Base-by-base conservation (phyloP, 371 early-diverging fungal genomes). In the Mortierella sp. region DNA sequence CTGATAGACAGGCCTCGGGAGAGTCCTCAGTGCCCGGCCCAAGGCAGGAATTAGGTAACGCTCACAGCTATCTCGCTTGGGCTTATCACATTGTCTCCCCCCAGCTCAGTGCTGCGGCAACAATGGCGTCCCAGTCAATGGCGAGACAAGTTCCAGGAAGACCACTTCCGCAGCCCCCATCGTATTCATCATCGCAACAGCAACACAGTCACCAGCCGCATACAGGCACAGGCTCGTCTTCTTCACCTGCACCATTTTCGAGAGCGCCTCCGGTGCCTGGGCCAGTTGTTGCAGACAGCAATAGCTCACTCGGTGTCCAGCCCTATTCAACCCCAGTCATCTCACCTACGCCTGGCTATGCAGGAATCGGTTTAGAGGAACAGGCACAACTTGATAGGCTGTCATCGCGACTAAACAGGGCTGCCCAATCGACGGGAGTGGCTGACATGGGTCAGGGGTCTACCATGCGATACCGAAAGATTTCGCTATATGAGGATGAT, bases 91-190 rank as follows among this genome's bases (percentile, higher is more conserved):
- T 64, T 11, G 26, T 77, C 30, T 69, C 73, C 11, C 79, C 79
- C 7, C 72, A 69, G 26, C 53, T 77, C n/a, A 55, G 69, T 45
- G 67, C 79, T 23, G 79, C 59, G 7, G 79, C 79, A 0, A 72
- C 72, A 0, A 72, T 77, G 79, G 73, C 79, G 2, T 62, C 69
- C 9, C 63, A 72, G 47, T 53, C 55, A 5, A 57, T 63, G 37
- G 30, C 18, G 15, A 68, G 66, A n/a, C 68, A 68, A 7, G 47
- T 62, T 21, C 68, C 79, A 16, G 37, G 72, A 15, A 72, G 72
- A 9, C 79, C 79, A 15, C 26, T 77, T 1, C 72, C 77, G 5
- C 68, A 62, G 19, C 69, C 77, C n/a, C 72, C 69, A n/a, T n/a
- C 2, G 62, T 77, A 26, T 66, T 62, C 30, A 50, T 76, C 2